A percentile compares a stretch with the other conserved stretches of the same genome.
Evolutionary conservation across 441 rosid genomes (phyloP).

Genomic region (Euphorbia corollata): DNA sequence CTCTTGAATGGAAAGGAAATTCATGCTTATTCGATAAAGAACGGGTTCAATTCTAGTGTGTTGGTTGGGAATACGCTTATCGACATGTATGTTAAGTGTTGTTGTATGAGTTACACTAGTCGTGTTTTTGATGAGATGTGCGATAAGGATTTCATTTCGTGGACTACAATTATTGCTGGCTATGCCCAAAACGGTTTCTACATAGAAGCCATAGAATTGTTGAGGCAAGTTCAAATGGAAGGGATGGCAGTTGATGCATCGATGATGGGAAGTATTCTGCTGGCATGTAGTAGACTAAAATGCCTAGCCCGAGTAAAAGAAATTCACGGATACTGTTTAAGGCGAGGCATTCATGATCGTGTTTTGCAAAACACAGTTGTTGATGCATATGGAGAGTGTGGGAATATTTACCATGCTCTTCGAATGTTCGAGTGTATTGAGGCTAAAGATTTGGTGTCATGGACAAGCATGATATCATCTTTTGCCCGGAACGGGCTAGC

Average conservation of each 20-base stretch:
- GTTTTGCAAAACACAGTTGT: conserved; percentile 51
- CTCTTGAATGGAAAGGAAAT: conserved; percentile 66
- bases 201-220: conserved; percentile 39
- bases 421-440: conserved; percentile 40
- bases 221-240: conserved; percentile 39
- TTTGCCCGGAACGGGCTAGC: conserved; percentile 48
- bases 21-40: conserved; percentile 67
- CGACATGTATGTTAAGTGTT: conserved; percentile 77
- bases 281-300: conserved; percentile 46
- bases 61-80: conserved; percentile 60
- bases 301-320: conserved; percentile 44
- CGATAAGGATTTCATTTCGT: conserved; percentile 60
- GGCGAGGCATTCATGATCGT: conserved; percentile 49
- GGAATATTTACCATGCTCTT: conserved; percentile 46
- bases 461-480: conserved; percentile 87
- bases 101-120: conserved; percentile 43
- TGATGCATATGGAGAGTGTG: conserved; percentile 63
- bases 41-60: conserved; percentile 45
- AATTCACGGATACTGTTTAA: conserved; percentile 52
- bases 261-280: conserved; percentile 74
- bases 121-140: conserved; percentile 45
- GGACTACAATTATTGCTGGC: conserved; percentile 73
- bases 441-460: conserved; percentile 63
- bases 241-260: conserved; percentile 42
- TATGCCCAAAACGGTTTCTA: conserved; percentile 55